Evolutionary conservation across 768 basidiomycete genomes (phyloP), one percentile per base, ranked within the genome.

Genomic region (Dendrothele bispora): DNA sequence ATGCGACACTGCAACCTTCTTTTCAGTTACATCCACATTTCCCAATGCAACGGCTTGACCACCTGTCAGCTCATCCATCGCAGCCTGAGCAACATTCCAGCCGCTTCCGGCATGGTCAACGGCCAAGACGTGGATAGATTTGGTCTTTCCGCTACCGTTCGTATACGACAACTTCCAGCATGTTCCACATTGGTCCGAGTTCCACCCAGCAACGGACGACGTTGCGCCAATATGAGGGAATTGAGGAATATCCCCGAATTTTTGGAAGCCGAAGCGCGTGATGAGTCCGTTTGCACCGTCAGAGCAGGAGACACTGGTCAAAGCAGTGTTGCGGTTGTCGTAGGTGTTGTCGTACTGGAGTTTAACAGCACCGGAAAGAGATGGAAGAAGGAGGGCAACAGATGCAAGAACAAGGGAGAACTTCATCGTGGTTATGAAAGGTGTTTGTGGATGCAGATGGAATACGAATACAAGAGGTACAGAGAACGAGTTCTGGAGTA

Each of bases 11-110:
- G 53, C 63, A 8, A 84, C 76, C 50, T 77, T 61, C 4, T 49
- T 62, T 5, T 75, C 64, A 7, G 60, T 66, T 11, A 79, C 79
- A 12, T 67, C 38, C 18, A 84, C 68, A 20, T 74, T 63, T 7
- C 84, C 84, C 21, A 78, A 57, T 27, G 69, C 56, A 34, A 60
- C 67, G 0, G 74, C 83, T 54, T 76, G 63, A 28, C 66, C 69
- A 39, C 66, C 63, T 10, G 82, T 84, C 50, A 84, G 58, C 12
- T 54, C 55, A 50, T 83, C 74, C 79, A 84, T 78, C 17, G 82
- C 80, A 18, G 56, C 62, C 52, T 72, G 55, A 1, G 79, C 73
- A 24, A 83, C 60, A 48, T 77, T 79, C 54, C 79, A 82, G 6
- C 70, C 74, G 11, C 62, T 21, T 22, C 37, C 43, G 5, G 69